Evolutionary conservation across 257 asterid species (phyloP), one percentile per base, ranked within the genome.

Genomic region (Cordia subcordata): DNA sequence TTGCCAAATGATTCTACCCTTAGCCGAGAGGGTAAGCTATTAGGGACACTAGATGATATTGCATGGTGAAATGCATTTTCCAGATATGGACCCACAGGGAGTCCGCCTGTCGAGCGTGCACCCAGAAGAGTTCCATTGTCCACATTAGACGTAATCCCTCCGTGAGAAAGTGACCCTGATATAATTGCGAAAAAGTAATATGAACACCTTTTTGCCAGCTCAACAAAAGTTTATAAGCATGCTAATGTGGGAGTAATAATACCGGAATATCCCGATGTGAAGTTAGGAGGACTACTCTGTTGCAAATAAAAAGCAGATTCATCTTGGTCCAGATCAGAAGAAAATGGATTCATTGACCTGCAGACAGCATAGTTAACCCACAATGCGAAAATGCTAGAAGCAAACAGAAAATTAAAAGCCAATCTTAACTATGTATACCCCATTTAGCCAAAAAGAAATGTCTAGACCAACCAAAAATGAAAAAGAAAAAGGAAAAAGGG

Each of bases 201-300:
- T 51, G 63, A 61, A 71, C 38, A 58, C 17, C 57, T 16, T 38
- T 67, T 65, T 61, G 52, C 46, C 56, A 52, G 45, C 18, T 15
- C 50, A 67, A 64, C 22, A 54, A 54, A 61, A 71, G 50, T 63
- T 62, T 67, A 72, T 45, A 17, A 69, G 58, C 44, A 46, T 61
- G 32, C 19, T 27, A 32, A 70, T 56, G 64, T 21, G 54, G 53
- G 55, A 50, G 66, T 37, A 66, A 53, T 68, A 47, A 72, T 93
- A 88, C 99, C 99, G 65, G 89, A 76, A 80, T 82, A 81, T 72
- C 87, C 94, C 53, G 79, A 58, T 40, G 78, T 65, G 57, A 84
- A 52, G 53, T 71, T 81, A 69, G 87, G 79, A 69, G 87, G 76
- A 75, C 95, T 80, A 53, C 66, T 77, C 62, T 69, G 90, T 64